Evolutionary conservation across 257 asterid species (phyloP), one percentile per base, ranked within the genome.

Genomic region (Solanum medicagineum): DNA sequence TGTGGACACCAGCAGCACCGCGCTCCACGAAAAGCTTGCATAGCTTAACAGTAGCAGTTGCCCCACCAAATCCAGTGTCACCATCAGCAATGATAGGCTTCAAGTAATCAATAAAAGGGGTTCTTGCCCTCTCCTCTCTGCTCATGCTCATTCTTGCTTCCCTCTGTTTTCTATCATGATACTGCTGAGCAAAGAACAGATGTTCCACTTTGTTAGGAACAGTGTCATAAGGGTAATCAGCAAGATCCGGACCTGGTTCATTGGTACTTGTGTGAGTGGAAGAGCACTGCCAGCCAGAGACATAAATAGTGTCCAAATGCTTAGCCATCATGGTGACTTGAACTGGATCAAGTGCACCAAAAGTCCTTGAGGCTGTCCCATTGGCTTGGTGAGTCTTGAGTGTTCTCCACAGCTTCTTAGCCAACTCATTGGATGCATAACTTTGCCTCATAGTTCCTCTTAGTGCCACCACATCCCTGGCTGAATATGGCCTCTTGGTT

Each of bases 281-380:
- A 5, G 98, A 96, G 87, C 99, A 96, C 89, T 96, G 99, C 99
- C 99, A 96, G 1, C 99, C 98, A 5, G 99, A 96, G 47, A 96
- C 99, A 55, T 96, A 96, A 75, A 96, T 93, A 40, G 97, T 90
- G 88, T 96, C 99, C 85, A 95, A 89, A 85, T 94, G 92, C 81
- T 96, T 96, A 1, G 96, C 99, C 99, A 96, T 96, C 99, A 95
- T 96, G 68, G 99, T 92, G 54, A 96, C 99, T 88, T 96, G 99
- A 40, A 96, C 98, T 11, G 99, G 99, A 87, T 96, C 99, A 22
- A 96, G 95, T 0, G 98, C 94, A 13, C 99, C 99, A 81, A 96
- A 96, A 44, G 99, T 96, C 81, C 99, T 86, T 0, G 99, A 97
- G 3, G 98, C 98, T 0, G 98, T 94, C 82, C 98, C 97, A 11